These are phyloP conservation scores for Penicillium soppii DNA, from an alignment of 495 filamentous ascomycete species.

Conservation along the genomic window DNA sequence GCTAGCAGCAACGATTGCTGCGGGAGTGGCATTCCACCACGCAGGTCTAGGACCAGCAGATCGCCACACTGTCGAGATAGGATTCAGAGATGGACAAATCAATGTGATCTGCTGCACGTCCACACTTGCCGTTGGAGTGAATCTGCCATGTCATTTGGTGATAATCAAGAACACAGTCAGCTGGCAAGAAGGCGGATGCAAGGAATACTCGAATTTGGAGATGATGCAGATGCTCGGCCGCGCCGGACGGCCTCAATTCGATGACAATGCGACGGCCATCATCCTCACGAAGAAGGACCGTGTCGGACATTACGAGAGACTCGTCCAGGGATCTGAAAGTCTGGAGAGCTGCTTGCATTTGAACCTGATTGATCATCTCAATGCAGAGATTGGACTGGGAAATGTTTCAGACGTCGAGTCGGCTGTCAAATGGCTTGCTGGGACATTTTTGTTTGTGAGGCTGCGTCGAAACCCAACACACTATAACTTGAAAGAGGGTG, in stretches of 20 bases:
- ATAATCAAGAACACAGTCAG: slow-evolving; percentile 86
- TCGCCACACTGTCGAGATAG: slow-evolving; percentile 66
- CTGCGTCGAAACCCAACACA: slow-evolving; percentile 75
- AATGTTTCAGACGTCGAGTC: slow-evolving; percentile 69
- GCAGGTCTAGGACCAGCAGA: slow-evolving; percentile 77
- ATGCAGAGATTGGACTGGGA: slow-evolving; percentile 87
- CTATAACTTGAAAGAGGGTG: slow-evolving; percentile 69
- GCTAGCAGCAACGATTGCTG: slow-evolving; percentile 50
- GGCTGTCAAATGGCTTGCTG: slow-evolving; percentile 78
- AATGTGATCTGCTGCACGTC: slow-evolving; percentile 94
- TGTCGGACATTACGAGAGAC: slow-evolving; percentile 70
- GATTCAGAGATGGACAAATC: slow-evolving; percentile 73
- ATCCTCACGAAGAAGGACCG: slow-evolving; percentile 78
- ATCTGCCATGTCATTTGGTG: slow-evolving; percentile 89
- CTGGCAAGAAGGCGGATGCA: slow-evolving; percentile 61
- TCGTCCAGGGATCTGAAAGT: slow-evolving; percentile 78
- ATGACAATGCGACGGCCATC: slow-evolving; percentile 77
- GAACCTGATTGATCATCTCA: slow-evolving; percentile 88
- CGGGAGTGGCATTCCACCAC: slow-evolving; percentile 92
- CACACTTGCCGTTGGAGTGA: slow-evolving; percentile 90
- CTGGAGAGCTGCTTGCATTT: slow-evolving; percentile 87
- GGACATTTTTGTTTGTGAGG: slow-evolving; percentile 86
- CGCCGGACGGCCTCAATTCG: slow-evolving; percentile 91
- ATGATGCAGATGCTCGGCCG: slow-evolving; percentile 98
- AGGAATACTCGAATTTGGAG: slow-evolving; percentile 88